Conservation (phyloP, 805 yeast species). For the Sporopachydermia quercuum region DNA sequence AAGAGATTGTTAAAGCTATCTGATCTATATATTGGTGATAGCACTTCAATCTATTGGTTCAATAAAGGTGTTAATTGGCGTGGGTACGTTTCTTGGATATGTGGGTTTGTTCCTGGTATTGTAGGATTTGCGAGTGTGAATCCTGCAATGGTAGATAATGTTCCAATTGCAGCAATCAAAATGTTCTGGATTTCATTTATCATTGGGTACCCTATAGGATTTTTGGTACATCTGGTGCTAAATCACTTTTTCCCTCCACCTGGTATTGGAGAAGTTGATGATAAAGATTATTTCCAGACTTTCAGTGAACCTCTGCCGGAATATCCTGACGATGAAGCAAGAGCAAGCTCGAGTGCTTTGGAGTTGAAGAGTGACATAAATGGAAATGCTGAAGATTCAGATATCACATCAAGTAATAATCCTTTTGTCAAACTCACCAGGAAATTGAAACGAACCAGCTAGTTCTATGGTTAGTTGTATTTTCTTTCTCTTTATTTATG, state of each 20-base stretch:
- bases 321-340: too few relatives aligned
- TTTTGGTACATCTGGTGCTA: slow-evolving; percentile 13
- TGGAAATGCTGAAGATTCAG: too few relatives aligned
- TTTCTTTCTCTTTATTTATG: too few relatives aligned
- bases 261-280: slow-evolving; percentile 16
- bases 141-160: neutral
- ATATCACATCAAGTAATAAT: too few relatives aligned
- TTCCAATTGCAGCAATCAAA: neutral
- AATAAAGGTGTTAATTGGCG: slow-evolving; percentile 29
- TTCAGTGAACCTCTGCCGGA: too few relatives aligned
- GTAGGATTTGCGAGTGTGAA: slow-evolving; percentile 24
- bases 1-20: slow-evolving; percentile 23
- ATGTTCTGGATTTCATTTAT: slow-evolving; percentile 3
- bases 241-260: slow-evolving; percentile 15
- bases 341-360: too few relatives aligned
- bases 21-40: slow-evolving; percentile 23
- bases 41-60: slow-evolving; percentile 27
- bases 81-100: slow-evolving; percentile 23
- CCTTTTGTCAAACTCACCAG: too few relatives aligned
- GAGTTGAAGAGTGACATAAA: too few relatives aligned
- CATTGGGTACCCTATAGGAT: slow-evolving; percentile 15
- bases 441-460: too few relatives aligned
- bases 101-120: slow-evolving; percentile 31
- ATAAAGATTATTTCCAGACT: slow-evolving; percentile 24
- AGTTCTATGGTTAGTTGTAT: too few relatives aligned